Conservation (phyloP, 306 rosid genomes). For the Benincasa hispida region DNA sequence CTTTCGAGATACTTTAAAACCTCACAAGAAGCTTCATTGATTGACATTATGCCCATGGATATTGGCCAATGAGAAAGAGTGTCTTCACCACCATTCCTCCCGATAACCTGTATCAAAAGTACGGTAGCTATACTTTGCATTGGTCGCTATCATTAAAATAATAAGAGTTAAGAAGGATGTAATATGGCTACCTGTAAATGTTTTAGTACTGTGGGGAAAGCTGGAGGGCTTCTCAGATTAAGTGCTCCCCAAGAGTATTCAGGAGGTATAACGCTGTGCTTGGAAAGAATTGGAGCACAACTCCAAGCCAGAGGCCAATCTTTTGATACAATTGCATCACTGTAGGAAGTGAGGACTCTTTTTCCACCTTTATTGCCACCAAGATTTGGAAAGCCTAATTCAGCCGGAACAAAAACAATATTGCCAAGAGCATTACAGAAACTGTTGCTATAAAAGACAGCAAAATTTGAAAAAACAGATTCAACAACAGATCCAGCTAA, state of each 20-base stretch:
- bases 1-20: slow-evolving; percentile 76
- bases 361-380: slow-evolving; percentile 51
- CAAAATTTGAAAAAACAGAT: slow-evolving; percentile 73
- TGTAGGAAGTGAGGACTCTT: slow-evolving; percentile 80
- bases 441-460: slow-evolving; percentile 67
- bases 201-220: slow-evolving; percentile 61
- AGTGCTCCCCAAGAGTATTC: slow-evolving; percentile 90
- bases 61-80: slow-evolving; percentile 96
- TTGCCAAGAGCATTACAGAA: slow-evolving; percentile 81
- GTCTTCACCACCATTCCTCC: slow-evolving; percentile 89
- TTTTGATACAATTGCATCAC: slow-evolving; percentile 64
- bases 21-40: slow-evolving; percentile 79
- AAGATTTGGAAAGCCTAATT: slow-evolving; percentile 71
- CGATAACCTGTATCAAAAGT: slow-evolving; percentile 42
- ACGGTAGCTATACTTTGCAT: slow-evolving; percentile 10
- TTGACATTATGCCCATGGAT: slow-evolving; percentile 60
- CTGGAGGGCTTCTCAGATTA: slow-evolving; percentile 80
- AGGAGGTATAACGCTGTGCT: slow-evolving; percentile 58
- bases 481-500: slow-evolving; percentile 85
- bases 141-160: not conserved
- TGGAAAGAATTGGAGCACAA: slow-evolving; percentile 76
- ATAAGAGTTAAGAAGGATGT: not conserved
- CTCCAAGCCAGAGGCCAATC: slow-evolving; percentile 99
- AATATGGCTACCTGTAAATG: slow-evolving; percentile 58
- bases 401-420: slow-evolving; percentile 81